phyloP scores from a whole-genome alignment of 371 early-diverging fungal species.

The Rhizomucor miehei region DNA sequence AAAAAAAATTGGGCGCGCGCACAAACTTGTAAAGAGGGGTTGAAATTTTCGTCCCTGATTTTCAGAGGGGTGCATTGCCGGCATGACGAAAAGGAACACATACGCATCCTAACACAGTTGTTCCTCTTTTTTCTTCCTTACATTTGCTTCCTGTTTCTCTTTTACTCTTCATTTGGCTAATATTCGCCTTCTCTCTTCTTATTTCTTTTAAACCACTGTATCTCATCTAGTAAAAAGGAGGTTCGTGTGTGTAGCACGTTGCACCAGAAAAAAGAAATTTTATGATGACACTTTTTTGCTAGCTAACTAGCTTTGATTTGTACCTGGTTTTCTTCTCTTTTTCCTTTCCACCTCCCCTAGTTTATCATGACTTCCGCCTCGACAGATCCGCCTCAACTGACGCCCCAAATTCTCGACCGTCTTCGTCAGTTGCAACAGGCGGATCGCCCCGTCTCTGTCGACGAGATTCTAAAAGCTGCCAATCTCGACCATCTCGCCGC shows the following conservation, averaged over 20 bases:
- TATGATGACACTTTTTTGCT: background rate
- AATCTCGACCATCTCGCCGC: constrained; percentile 26
- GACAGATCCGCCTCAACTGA: constrained; percentile 12
- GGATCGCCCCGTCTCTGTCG: constrained; percentile 26
- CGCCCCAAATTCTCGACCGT: constrained; percentile 27
- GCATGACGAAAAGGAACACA: too few relatives aligned
- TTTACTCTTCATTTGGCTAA: too few relatives aligned
- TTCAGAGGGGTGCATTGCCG: background rate
- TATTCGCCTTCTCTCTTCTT: too few relatives aligned
- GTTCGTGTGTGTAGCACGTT: constrained; percentile 7
- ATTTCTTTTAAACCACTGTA: background rate
- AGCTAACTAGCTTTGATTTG: background rate
- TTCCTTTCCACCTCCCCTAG: constrained; percentile 1
- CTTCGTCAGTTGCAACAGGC: constrained; percentile 26
- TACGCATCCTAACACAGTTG: too few relatives aligned
- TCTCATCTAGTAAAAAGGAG: background rate
- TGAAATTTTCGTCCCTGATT: background rate
- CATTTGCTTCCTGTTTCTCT: too few relatives aligned
- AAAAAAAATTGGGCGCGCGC: background rate
- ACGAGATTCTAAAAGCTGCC: constrained; percentile 30
- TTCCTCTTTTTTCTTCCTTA: too few relatives aligned
- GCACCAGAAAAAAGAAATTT: background rate
- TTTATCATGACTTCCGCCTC: background rate
- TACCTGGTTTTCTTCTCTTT: background rate
- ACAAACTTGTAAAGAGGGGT: background rate